phyloP scores from a whole-genome alignment of 176 grass and related monocot genomes.

The Secale cereale region DNA sequence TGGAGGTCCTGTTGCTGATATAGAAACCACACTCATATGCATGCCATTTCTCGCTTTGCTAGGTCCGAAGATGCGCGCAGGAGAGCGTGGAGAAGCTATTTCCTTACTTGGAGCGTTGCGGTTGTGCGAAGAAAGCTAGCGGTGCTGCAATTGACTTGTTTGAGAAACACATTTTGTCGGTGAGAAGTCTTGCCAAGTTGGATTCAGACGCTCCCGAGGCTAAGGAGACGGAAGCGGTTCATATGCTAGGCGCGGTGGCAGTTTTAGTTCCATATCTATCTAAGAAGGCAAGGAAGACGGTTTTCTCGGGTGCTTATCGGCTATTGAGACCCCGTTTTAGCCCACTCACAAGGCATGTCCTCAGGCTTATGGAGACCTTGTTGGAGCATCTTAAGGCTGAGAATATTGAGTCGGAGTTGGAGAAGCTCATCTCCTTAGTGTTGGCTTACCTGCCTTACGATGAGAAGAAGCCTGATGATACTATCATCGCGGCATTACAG shows the following conservation, averaged over 20 bases:
- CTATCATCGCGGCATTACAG: constrained; percentile 49
- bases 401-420: constrained; percentile 50
- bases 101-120: constrained; percentile 40
- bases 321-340: constrained; percentile 51
- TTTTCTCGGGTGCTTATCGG: constrained; percentile 59
- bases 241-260: constrained; percentile 61
- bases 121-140: constrained; percentile 58
- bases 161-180: constrained; percentile 59
- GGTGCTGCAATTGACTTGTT: constrained; percentile 52
- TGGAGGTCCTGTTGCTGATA: not conserved
- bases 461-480: constrained; percentile 73
- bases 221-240: constrained; percentile 38
- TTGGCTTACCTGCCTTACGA: constrained; percentile 55
- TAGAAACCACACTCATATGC: not conserved
- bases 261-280: constrained; percentile 53
- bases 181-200: constrained; percentile 23
- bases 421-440: constrained; percentile 52
- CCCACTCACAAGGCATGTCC: constrained; percentile 55
- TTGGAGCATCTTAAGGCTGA: constrained; percentile 54
- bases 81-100: constrained; percentile 66
- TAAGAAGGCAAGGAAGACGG: constrained; percentile 59
- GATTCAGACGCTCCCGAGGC: constrained; percentile 38
- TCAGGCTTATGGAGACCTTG: constrained; percentile 59
- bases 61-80: constrained; percentile 89
- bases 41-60: not conserved